Evolutionary conservation across 805 yeast genomes (phyloP), one percentile per base, ranked within the genome.

Genomic region (Candida railenensis): DNA sequence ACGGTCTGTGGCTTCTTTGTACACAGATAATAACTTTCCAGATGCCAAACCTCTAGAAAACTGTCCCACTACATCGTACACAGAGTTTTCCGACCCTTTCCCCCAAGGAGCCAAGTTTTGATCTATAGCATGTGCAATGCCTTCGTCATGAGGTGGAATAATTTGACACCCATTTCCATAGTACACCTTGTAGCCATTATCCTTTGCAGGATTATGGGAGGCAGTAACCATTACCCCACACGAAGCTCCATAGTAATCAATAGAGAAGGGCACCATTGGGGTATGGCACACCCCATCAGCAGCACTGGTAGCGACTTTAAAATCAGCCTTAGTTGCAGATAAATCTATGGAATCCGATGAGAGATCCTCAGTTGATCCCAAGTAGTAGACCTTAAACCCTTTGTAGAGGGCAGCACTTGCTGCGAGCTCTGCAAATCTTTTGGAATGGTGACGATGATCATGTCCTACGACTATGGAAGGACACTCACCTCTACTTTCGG

Each of bases 201-300:
- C 97, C 61, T 78, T 71, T 30, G 86, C 86, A 1, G 94, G 92
- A 59, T 87, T 87, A 59, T 88, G 96, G 44, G 94, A 86, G 1
- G 96, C 96, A 0, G 96, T 89, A 22, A 91, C 80, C 97, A 91
- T 91, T 1, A 92, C 86, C 19, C 98, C 99, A 43, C 83, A 88
- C 0, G 84, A 71, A 0, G 96, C 87, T 0, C 65, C 52, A 46
- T 67, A 74, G 22, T 69, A 57, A 51, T 87, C 88, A 21, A 92
- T 85, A 0, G 87, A 82, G 65, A 87, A 92, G 1, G 99, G 98
- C 1, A 92, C 97, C 62, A 89, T 66, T 1, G 99, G 99, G 0
- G 99, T 92, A 48, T 90, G 96, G 48, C 40, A 37, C 49, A 45
- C 50, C 14, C 21, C 18, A 21, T 37, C 46, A n/a, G 2, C 34